Conservation (phyloP, 768 basidiomycete species). For the Glaciozyma martinii region DNA sequence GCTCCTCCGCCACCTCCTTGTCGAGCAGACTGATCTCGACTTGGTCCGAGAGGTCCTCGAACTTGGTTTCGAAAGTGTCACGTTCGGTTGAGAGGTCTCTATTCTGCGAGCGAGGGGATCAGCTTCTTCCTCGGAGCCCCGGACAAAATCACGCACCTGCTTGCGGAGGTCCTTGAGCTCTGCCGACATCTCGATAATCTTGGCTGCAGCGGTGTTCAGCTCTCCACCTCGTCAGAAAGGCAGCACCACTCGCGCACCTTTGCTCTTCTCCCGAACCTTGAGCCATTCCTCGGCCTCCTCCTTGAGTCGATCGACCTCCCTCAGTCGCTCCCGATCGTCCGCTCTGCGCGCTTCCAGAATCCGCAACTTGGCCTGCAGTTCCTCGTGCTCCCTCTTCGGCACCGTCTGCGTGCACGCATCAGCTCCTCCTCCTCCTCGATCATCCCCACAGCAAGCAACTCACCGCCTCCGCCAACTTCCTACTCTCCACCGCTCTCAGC, state of each 20-base stretch:
- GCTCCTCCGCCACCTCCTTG: constrained; percentile 93
- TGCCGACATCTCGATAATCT: constrained; percentile 17
- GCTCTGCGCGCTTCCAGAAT: constrained; percentile 77
- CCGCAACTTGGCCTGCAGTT: constrained; percentile 70
- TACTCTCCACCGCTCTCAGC: neutral
- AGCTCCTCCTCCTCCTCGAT: neutral
- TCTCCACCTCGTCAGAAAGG: neutral
- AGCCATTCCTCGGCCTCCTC: constrained; percentile 76
- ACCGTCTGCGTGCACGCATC: constrained; percentile 44
- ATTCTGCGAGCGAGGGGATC: constrained; percentile 40
- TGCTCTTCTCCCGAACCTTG: constrained; percentile 75
- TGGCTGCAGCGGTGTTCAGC: neutral
- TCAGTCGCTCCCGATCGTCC: constrained; percentile 74
- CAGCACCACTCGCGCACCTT: constrained; percentile 39
- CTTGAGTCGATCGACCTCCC: constrained; percentile 74
- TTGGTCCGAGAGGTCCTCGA: constrained; percentile 75
- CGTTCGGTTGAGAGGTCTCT: constrained; percentile 64
- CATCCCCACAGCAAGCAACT: neutral
- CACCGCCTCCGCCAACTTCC: constrained; percentile 7
- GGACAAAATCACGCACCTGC: constrained; percentile 6
- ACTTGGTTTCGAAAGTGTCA: constrained; percentile 59
- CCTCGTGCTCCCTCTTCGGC: constrained; percentile 46
- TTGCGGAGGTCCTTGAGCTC: constrained; percentile 27
- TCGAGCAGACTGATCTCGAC: constrained; percentile 92
- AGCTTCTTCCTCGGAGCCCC: neutral